phyloP scores from a whole-genome alignment of 2,329 filamentous ascomycete genomes.

The Monilinia laxa region DNA sequence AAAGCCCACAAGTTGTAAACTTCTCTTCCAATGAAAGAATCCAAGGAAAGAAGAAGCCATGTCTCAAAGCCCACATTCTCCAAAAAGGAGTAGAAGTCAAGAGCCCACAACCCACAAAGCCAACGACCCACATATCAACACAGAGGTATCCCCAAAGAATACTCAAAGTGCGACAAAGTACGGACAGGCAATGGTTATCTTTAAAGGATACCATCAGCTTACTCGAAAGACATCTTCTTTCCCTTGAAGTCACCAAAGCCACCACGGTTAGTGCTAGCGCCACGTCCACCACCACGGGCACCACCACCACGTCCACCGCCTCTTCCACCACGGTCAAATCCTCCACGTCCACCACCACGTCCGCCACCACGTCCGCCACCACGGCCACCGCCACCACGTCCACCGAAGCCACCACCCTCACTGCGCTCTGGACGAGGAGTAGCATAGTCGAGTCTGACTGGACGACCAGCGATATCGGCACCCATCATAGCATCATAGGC shows the following conservation, averaged over 20 bases:
- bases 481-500: slow-evolving; percentile 64
- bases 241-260: slow-evolving; percentile 60
- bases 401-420: slow-evolving; percentile 47
- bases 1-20: slow-evolving; percentile 39
- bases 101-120: slow-evolving; percentile 44
- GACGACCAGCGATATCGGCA: slow-evolving; percentile 61
- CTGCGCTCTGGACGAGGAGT: slow-evolving; percentile 55
- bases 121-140: slow-evolving; percentile 40
- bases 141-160: slow-evolving; percentile 26
- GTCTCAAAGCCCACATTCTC: slow-evolving; percentile 43
- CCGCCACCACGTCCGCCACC: slow-evolving; percentile 42
- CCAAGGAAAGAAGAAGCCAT: slow-evolving; percentile 28
- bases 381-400: slow-evolving; percentile 47
- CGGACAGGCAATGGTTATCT: slow-evolving; percentile 30
- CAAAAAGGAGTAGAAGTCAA: slow-evolving; percentile 41
- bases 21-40: slow-evolving; percentile 11
- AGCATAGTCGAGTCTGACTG: slow-evolving; percentile 68
- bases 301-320: slow-evolving; percentile 46
- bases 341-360: slow-evolving; percentile 39
- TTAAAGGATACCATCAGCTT: slow-evolving; percentile 28
- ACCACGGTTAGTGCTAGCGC: slow-evolving; percentile 50
- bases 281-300: slow-evolving; percentile 44
- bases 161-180: slow-evolving; percentile 35
- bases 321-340: slow-evolving; percentile 42
- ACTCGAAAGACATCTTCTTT: slow-evolving; percentile 49